Evolutionary conservation across 805 yeast species (phyloP), one percentile per base, ranked within the genome.

Genomic region (Ogataea methylovora): DNA sequence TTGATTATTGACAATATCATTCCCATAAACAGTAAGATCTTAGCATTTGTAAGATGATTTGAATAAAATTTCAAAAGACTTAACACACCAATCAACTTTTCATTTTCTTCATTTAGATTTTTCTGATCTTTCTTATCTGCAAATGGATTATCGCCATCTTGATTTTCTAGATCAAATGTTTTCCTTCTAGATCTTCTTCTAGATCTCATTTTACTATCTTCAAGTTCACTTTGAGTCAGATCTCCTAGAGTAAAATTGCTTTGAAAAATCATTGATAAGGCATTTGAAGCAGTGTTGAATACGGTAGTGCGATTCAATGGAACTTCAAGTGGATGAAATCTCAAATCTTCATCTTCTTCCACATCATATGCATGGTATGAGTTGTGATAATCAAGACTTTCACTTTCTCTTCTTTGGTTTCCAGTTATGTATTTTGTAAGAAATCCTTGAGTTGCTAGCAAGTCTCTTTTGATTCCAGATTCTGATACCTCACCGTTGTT

Each of bases 401-500:
- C n/a, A n/a, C n/a, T n/a, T n/a, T n/a, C n/a, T n/a, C n/a, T n/a
- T n/a, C n/a, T n/a, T n/a, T n/a, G n/a, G n/a, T n/a, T n/a, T n/a
- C n/a, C n/a, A n/a, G n/a, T n/a, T n/a, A n/a, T n/a, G n/a, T n/a
- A n/a, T n/a, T n/a, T n/a, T n/a, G n/a, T n/a, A n/a, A n/a, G n/a
- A n/a, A n/a, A n/a, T n/a, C n/a, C n/a, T n/a, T n/a, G n/a, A n/a
- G n/a, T n/a, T n/a, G n/a, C n/a, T n/a, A 57, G 38, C 18, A 75
- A 40, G 2, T 60, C 57, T 4, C 37, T 30, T 36, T 66, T 64
- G 6, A 27, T 33, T 0, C 79, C 83, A 7, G 30, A 24, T 42
- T 73, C 76, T 2, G 54, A 51, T 2, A 84, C 63, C 5, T 33
- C 13, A 0, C 96, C 96, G 30, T 69, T 52, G 23, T 76, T 71